Evolutionary conservation across 352 stramenopile species (phyloP), one percentile per base, ranked within the genome.

Genomic region (Phytophthora pisi): DNA sequence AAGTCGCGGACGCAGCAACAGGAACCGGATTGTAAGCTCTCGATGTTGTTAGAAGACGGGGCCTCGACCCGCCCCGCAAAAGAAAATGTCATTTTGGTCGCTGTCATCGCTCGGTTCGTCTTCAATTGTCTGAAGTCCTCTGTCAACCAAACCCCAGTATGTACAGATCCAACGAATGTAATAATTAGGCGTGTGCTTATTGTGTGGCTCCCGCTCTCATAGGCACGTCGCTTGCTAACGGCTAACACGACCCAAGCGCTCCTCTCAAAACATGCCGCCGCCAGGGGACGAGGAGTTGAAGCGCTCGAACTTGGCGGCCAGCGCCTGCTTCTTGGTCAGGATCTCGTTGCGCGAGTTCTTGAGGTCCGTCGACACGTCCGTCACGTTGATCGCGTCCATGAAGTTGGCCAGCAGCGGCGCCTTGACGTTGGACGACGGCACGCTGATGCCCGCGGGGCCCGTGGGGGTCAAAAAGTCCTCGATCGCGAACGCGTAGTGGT

Each of bases 401-500:
- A 96, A 95, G 65, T 95, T 94, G 34, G 87, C 86, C 31, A 96
- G 66, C 46, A 96, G 77, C 45, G 89, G 89, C 28, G 86, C 89
- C 69, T 95, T 95, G 57, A 93, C 87, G 46, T 94, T 92, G 11
- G 81, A 92, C 36, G 81, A 85, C 54, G 86, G 76, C 24, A 92
- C 62, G 45, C 50, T 78, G 13, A 74, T 53, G 1, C 72, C 70
- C 1, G 64, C 58, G 2, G 59, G 20, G 10, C 67, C 66, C 23
- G 81, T 70, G 8, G 75, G 69, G 16, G 74, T 64, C 36, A 95
- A 52, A 70, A 95, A 98, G 68, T 98, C 93, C 42, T 95, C 90
- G 65, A 98, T 95, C 3, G 87, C 88, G 56, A 98, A 98, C 15
- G 91, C 91, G 61, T 93, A 98, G 68, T 96, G 93, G 76, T 98